Percentiles rank a stretch among this genome's conserved stretches.
Conservation (phyloP, 495 filamentous ascomycete species). For the Penicillium cinerascens region DNA sequence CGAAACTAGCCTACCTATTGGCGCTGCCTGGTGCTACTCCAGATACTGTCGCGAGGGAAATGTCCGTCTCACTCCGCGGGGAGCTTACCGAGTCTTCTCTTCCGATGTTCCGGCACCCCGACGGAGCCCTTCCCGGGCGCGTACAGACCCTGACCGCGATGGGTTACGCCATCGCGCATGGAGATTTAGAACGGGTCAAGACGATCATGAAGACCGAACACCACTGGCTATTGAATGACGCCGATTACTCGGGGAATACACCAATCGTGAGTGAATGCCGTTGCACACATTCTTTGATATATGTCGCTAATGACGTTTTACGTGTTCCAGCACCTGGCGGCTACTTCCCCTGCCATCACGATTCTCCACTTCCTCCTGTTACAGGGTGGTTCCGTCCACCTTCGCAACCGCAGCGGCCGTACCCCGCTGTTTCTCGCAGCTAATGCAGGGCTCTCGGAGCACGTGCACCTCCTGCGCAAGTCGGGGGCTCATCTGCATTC, state of each 20-base stretch:
- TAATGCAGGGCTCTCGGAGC: slow-evolving; percentile 56
- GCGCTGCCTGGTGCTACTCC: slow-evolving; percentile 60
- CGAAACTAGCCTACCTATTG: slow-evolving; percentile 87
- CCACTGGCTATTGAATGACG: slow-evolving; percentile 67
- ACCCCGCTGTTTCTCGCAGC: slow-evolving; percentile 80
- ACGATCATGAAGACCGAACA: slow-evolving; percentile 64
- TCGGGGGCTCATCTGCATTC: slow-evolving; percentile 70
- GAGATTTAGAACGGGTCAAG: slow-evolving; percentile 59
- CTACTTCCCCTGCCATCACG: slow-evolving; percentile 53
- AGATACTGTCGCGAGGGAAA: slow-evolving; percentile 61
- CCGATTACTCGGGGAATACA: slow-evolving; percentile 90
- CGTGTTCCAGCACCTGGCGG: slow-evolving; percentile 56
- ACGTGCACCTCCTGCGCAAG: slow-evolving; percentile 62
- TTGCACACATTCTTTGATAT: not conserved
- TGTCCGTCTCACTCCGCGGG: slow-evolving; percentile 75
- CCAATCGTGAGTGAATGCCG: slow-evolving; percentile 55
- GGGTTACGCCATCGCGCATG: slow-evolving; percentile 75
- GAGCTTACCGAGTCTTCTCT: slow-evolving; percentile 76
- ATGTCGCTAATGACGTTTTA: slow-evolving; percentile 1
- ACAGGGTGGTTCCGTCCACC: slow-evolving; percentile 81
- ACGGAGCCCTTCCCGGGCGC: slow-evolving; percentile 45
- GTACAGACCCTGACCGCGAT: slow-evolving; percentile 63
- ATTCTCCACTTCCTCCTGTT: slow-evolving; percentile 70
- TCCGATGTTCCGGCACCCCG: slow-evolving; percentile 68
- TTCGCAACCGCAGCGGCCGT: slow-evolving; percentile 74